Conservation (phyloP, 345 rosid species). For the Mangifera indica region DNA sequence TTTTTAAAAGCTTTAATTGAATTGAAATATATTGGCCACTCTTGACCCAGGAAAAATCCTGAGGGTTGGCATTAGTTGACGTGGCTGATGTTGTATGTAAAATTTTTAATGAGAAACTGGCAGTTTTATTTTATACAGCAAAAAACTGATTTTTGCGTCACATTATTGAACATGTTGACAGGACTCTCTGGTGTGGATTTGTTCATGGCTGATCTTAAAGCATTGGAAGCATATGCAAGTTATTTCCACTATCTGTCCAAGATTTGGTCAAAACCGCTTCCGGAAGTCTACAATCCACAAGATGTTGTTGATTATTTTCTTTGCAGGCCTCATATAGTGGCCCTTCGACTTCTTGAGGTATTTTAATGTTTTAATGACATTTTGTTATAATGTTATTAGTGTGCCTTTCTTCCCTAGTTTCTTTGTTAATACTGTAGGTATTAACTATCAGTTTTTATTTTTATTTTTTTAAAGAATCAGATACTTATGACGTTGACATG, state of each 20-base stretch:
- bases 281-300: slow-evolving; percentile 75
- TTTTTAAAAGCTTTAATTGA: background rate
- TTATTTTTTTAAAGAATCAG: background rate
- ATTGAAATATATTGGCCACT: background rate
- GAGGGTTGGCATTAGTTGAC: background rate
- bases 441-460: too few relatives aligned
- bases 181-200: slow-evolving; percentile 80
- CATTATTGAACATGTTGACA: slow-evolving; percentile 31
- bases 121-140: background rate
- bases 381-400: background rate
- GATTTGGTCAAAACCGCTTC: slow-evolving; percentile 89
- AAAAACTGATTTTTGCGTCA: background rate
- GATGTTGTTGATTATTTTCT: slow-evolving; percentile 74
- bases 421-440: too few relatives aligned
- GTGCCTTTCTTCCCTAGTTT: too few relatives aligned
- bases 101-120: background rate
- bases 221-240: slow-evolving; percentile 71
- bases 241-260: slow-evolving; percentile 62
- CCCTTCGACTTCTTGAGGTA: slow-evolving; percentile 88
- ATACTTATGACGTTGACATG: slow-evolving; percentile 16
- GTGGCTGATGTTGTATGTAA: background rate
- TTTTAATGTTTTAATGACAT: background rate
- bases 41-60: background rate
- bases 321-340: slow-evolving; percentile 87
- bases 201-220: slow-evolving; percentile 88